phyloP scores from a whole-genome alignment of 2,329 filamentous ascomycete genomes.

The Zopfia rhizophila region DNA sequence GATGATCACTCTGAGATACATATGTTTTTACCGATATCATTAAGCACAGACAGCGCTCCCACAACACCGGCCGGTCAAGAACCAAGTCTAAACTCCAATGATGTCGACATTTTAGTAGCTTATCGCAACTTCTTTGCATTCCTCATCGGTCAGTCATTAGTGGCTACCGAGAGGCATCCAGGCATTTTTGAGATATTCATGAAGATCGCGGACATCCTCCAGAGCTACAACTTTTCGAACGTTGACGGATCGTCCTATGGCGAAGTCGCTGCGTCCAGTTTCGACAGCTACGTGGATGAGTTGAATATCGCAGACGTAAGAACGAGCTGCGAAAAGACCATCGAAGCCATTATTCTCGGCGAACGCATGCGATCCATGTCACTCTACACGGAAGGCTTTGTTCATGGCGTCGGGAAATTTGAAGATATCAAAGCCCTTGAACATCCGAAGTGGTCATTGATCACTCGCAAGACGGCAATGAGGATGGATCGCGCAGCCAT shows the following conservation, averaged over 20 bases:
- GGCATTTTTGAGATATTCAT: constrained; percentile 70
- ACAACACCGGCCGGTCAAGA: constrained; percentile 35
- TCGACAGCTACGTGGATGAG: constrained; percentile 80
- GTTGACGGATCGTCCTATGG: constrained; percentile 72
- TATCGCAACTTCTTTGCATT: constrained; percentile 74
- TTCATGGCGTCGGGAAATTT: constrained; percentile 88
- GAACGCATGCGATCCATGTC: constrained; percentile 84
- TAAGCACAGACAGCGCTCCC: constrained; percentile 61
- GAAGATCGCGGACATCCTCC: constrained; percentile 67
- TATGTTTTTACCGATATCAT: constrained; percentile 67
- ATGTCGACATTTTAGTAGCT: constrained; percentile 66
- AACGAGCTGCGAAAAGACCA: constrained; percentile 83
- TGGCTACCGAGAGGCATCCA: constrained; percentile 66
- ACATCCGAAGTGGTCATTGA: constrained; percentile 74
- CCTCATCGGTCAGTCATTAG: constrained; percentile 68
- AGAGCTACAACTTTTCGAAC: constrained; percentile 69
- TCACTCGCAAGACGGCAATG: constrained; percentile 77
- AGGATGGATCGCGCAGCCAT: constrained; percentile 84
- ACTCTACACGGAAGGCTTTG: constrained; percentile 91
- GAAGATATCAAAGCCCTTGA: constrained; percentile 76
- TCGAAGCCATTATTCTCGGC: constrained; percentile 88
- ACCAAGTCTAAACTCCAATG: constrained; percentile 54
- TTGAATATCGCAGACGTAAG: constrained; percentile 81
- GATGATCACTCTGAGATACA: constrained; percentile 62
- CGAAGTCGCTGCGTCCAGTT: constrained; percentile 70